Base-by-base conservation (phyloP, 495 filamentous ascomycete genomes). In the Ramalina peruviana region DNA sequence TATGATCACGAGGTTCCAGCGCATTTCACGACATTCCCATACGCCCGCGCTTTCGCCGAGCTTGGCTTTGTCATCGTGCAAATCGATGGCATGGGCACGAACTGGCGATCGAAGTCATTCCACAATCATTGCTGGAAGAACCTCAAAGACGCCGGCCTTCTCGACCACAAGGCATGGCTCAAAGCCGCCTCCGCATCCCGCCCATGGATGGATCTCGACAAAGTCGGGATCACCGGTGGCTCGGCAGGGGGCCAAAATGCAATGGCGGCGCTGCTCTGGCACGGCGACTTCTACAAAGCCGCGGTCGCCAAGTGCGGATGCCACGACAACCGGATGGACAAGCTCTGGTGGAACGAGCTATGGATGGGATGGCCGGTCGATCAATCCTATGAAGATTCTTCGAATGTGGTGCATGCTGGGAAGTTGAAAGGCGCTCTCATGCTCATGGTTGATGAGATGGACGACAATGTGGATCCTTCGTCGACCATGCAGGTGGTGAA, bases 261-360 rank as follows among this genome's bases (percentile, higher is more conserved):
- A 4, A 40, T 51, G 16, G 43, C 25, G n/a, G 57, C 57, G 12
- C 37, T 60, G 44, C 41, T 60, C 27, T 60, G 53, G 51, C 55
- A 60, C 36, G 52, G 57, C 16, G 57, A 55, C 36, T 60, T 60
- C 48, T 60, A 60, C 52, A 60, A 57, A 38, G 57, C 48, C 9
- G 57, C 55, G 3, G 48, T 39, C 21, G 57, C 57, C 27, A 51
- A 60, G 25, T 58, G 43, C 23, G 57, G 57, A 36, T 60, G 57
- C 39, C 57, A 60, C 37, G 57, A 60, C 33, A 57, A 58, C 37
- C 55, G 55, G 10, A 57, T 60, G 55, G 55, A 60, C 44, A 60
- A 57, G 52, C 40, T 58, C 2, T 53, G 55, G 57, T 57, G 57
- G 57, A 58, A 58, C 51, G 55, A 60, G 41, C 54, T 52, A 49